Conservation (phyloP, 2,329 filamentous ascomycete genomes). For the Xylariomycetidae sp. region DNA sequence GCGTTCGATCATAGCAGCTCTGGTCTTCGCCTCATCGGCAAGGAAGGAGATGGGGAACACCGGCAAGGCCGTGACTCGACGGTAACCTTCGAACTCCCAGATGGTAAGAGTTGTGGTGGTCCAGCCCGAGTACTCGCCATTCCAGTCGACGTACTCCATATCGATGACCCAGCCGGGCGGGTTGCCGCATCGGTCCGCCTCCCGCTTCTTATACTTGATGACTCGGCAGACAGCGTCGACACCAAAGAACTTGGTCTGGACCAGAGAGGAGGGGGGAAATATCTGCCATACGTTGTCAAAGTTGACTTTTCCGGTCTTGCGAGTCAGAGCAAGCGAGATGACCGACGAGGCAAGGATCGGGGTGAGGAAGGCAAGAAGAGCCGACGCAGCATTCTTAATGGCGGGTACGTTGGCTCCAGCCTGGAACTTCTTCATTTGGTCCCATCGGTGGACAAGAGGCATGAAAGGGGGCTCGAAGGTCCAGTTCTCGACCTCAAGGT, state of each 20-base stretch:
- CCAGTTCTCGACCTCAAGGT: slow-evolving; percentile 28
- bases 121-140: slow-evolving; percentile 28
- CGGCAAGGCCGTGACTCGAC: slow-evolving; percentile 21
- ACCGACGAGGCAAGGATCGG: slow-evolving; percentile 26
- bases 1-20: slow-evolving; percentile 20
- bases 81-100: slow-evolving; percentile 20
- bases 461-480: slow-evolving; percentile 28
- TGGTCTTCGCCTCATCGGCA: slow-evolving; percentile 18
- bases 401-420: background rate
- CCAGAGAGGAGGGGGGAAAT: slow-evolving; percentile 29
- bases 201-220: slow-evolving; percentile 19
- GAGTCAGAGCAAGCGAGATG: slow-evolving; percentile 19
- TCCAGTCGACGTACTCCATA: slow-evolving; percentile 33
- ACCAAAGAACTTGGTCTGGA: slow-evolving; percentile 26
- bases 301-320: slow-evolving; percentile 24
- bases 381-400: slow-evolving; percentile 10
- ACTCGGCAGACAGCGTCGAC: slow-evolving; percentile 33
- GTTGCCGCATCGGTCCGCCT: background rate
- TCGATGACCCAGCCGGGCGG: slow-evolving; percentile 21
- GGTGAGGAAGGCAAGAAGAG: slow-evolving; percentile 25
- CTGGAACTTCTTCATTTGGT: slow-evolving; percentile 15
- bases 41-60: slow-evolving; percentile 27
- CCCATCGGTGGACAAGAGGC: slow-evolving; percentile 33
- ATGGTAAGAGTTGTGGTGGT: slow-evolving; percentile 19
- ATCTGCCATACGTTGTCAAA: slow-evolving; percentile 31